Conservation (phyloP, 108 stramenopile species). For the Mediolabrus comicus region DNA sequence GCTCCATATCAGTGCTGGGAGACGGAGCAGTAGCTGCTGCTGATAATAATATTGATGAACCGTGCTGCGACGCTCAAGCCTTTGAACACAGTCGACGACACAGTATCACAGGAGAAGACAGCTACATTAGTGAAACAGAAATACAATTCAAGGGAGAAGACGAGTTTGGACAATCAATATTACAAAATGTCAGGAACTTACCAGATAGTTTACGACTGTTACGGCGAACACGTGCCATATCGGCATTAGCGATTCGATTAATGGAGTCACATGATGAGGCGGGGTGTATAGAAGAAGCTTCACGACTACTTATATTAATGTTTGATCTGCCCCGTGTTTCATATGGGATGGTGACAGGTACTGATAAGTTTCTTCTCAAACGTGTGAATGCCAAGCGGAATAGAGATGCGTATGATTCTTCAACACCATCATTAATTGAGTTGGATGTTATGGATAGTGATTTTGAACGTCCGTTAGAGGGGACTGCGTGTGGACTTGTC, state of each 20-base stretch:
- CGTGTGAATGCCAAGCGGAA: neutral
- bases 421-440: conserved; percentile 1
- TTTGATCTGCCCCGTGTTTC: conserved; percentile 16
- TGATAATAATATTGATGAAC: too few relatives aligned
- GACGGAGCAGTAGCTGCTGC: neutral
- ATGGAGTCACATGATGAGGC: conserved; percentile 32
- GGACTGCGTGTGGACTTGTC: conserved; percentile 16
- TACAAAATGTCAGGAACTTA: conserved; percentile 1
- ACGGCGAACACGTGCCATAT: conserved; percentile 26
- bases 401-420: neutral
- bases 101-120: neutral
- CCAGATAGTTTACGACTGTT: conserved; percentile 9
- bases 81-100: neutral
- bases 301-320: conserved; percentile 13
- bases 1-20: neutral
- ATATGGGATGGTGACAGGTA: conserved; percentile 22
- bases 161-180: conserved; percentile 17
- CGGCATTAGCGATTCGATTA: conserved; percentile 27
- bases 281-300: conserved; percentile 21
- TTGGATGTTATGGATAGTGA: conserved; percentile 31
- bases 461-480: conserved; percentile 12
- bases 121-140: conserved; percentile 32
- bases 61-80: too few relatives aligned
- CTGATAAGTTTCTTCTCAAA: conserved; percentile 14
- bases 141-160: conserved; percentile 35